Evolutionary conservation across 1,284 basidiomycete genomes (phyloP), one percentile per base, ranked within the genome.

Genomic region (Leccinum griseonigrum): DNA sequence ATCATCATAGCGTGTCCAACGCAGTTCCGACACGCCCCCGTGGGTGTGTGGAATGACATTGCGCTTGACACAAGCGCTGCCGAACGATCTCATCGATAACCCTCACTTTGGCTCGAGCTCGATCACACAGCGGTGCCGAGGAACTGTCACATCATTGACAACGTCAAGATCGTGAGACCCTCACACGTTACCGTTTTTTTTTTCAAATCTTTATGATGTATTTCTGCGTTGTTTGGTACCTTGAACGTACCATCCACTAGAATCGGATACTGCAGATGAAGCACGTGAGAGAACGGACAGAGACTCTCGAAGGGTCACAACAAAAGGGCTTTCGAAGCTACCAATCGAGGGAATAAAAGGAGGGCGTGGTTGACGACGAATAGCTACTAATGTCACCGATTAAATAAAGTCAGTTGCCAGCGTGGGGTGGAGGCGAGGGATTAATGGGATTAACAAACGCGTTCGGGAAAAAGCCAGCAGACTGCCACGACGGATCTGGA

Each of bases 401-500:
- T 62, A 65, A 38, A 55, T 60, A 66, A 53, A 50, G 64, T 81
- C 74, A 83, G 64, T 74, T 80, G 60, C 84, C 82, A 54, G 81
- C 68, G 67, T 85, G 84, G 61, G 85, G 82, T 9, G 85, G 76
- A 43, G 85, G 78, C 18, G 85, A 78, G 38, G 81, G 78, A 57
- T 79, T 77, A 60, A 81, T 68, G 57, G 82, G 78, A 61, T 78
- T 77, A 54, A 81, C 69, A 61, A 83, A 86, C 43, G 77, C 75
- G 59, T 75, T 77, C 26, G 77, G 73, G 65, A 79, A 85, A 67
- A 82, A 85, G 48, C 73, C 68, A 3, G 73, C 63, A 28, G 77
- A 74, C 66, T 85, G 84, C 84, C 84, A 86, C 11, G 82, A 79
- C 16, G 73, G 68, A 38, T 73, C 76, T 26, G 70, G 72, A 54